Base-by-base conservation (phyloP, 306 rosid genomes). In the Begonia peltatifolia region DNA sequence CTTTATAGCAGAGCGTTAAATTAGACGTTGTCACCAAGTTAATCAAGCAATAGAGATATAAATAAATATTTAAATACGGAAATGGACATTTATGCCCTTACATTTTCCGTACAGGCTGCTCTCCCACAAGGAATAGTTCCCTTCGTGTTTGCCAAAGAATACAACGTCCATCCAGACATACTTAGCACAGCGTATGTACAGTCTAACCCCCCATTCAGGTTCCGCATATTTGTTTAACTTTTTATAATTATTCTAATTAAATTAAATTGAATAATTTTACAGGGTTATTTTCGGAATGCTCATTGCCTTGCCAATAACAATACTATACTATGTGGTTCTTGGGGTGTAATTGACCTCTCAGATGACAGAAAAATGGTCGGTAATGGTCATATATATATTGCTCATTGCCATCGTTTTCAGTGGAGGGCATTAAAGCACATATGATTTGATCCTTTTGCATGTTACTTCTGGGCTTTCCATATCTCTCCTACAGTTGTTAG, bases 61-160 rank as follows among this genome's bases (percentile, higher is more conserved):
- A 30, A 30, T 30, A 5, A 7, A 30, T 30, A 30, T 7, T 5
- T 7, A 25, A 25, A 6, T 25, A 25, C 4, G 35, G 0, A 25
- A 3, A 25, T 25, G 35, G 18, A 30, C 6, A 30, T 5, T 30
- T 7, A 30, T 30, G 38, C 8, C 38, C 38, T 30, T 30, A 7
- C 38, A 30, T 30, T 30, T 30, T 30, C 38, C 38, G 0, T 51
- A 47, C 71, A 87, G 94, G 96, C 96, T 54, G 96, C 96, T 12
- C 94, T 87, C 58, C 96, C 96, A 5, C 94, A 84, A 52, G 96
- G 96, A 14, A 87, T 87, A 14, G 96, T 87, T 56, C 96, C 96
- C 11, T 84, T 87, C 59, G 96, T 87, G 52, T 87, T 84, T 42
- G 94, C 94, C 63, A 87, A 84, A 64, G 96, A 87, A 51, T 87